Base-by-base conservation (phyloP, 176 grass and related monocot species). In the Aegilops speltoides region DNA sequence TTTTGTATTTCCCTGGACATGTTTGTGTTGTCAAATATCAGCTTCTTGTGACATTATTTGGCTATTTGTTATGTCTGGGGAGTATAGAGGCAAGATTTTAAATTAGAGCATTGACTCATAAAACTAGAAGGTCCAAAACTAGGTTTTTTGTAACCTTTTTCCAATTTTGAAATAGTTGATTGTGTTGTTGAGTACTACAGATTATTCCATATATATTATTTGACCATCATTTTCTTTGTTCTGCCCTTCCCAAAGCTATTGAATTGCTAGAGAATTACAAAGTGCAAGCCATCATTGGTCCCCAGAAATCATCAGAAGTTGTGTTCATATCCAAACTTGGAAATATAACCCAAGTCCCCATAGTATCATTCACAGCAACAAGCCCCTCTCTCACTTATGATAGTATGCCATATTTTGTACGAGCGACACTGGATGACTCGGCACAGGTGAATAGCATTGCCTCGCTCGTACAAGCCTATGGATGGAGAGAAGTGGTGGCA, bases 401-500 rank as follows among this genome's bases (percentile, higher is more conserved):
- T 25, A 63, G 7, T 52, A 66, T 74, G 15, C 88, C 93, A 7
- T 95, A 78, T 78, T 95, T 92, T 86, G 63, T 95, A 9, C 84
- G 73, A 5, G 77, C 91, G 32, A 91, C 91, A 75, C 12, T 32
- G 0, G 60, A 82, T 65, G 89, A 93, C 1, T 73, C 80, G 17
- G 79, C 59, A 33, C 88, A 95, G 76, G 89, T 93, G 17, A 40
- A 50, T 36, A 79, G 81, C 81, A 93, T 95, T 36, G 54, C 88
- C 20, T 77, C 86, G 1, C 66, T 95, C 3, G 85, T 93, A 14
- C 91, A 89, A 74, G 26, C 86, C 19, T 93, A 90, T 66, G 91
- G 89, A 86, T 96, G 94, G 94, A 91, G 68, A 77, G 23, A 93
- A 10, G 89, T 91, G 31, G 89, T 93, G 11, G 85, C 29, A 10